These are phyloP conservation scores for Diaporthe aspalathi DNA, from an alignment of 2,329 filamentous ascomycete genomes.

Conservation along the genomic window DNA sequence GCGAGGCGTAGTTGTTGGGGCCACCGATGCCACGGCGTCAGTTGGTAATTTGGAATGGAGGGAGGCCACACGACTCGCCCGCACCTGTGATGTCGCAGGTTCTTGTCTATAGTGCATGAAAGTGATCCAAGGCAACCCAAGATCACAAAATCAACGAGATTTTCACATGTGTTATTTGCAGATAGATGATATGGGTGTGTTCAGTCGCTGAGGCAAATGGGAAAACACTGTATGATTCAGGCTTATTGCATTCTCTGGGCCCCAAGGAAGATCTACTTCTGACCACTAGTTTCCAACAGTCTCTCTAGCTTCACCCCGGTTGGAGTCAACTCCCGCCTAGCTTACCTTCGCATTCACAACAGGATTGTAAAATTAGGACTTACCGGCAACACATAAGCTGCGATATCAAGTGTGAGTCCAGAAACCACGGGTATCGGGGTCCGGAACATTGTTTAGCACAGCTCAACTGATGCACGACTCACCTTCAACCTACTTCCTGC, in stretches of 20 bases:
- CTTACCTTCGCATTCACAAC: background rate
- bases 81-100: no score
- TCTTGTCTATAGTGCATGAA: no score
- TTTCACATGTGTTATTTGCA: background rate
- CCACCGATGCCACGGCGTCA: background rate
- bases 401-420: background rate
- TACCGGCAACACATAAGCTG: background rate
- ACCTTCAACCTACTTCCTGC: slow-evolving; percentile 20
- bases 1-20: background rate
- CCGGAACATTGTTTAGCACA: background rate
- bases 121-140: no score
- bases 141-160: no score
- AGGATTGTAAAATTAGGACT: background rate
- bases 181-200: background rate
- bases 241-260: background rate
- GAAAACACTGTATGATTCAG: background rate
- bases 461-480: slow-evolving; percentile 12
- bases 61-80: no score
- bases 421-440: background rate
- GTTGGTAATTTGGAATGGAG: no score
- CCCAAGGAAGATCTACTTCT: background rate
- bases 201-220: no score
- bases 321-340: background rate
- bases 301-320: background rate
- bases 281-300: background rate